A percentile compares a stretch with the other conserved stretches of the same genome.
Conservation (phyloP, 352 stramenopile genomes). For the Thraustotheca clavata region DNA sequence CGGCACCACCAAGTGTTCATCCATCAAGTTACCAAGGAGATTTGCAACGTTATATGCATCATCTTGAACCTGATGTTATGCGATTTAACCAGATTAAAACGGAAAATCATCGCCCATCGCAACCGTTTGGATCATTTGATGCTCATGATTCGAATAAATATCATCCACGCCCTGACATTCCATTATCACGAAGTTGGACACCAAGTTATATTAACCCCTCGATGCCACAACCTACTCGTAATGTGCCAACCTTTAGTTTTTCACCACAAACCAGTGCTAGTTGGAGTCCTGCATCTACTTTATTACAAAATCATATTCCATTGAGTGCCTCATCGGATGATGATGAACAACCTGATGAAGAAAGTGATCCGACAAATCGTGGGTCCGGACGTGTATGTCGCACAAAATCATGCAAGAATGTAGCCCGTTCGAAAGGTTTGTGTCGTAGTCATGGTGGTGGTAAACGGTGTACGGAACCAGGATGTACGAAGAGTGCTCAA, state of each 20-base stretch:
- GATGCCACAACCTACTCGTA: background rate
- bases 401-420: slow-evolving; percentile 80
- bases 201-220: background rate
- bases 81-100: slow-evolving; percentile 16
- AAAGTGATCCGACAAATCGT: slow-evolving; percentile 12
- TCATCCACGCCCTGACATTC: background rate
- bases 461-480: slow-evolving; percentile 72
- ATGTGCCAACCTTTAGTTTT: slow-evolving; percentile 4
- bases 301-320: background rate
- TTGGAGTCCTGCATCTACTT: slow-evolving; percentile 11
- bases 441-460: slow-evolving; percentile 68
- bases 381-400: slow-evolving; percentile 65
- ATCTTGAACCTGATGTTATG: slow-evolving; percentile 7
- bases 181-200: slow-evolving; percentile 13
- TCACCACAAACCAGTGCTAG: slow-evolving; percentile 4
- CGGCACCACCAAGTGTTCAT: background rate
- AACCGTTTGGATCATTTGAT: background rate
- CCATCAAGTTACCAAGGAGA: background rate
- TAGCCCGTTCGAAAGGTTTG: slow-evolving; percentile 63
- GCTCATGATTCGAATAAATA: background rate
- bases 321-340: slow-evolving; percentile 2
- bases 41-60: background rate
- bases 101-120: background rate
- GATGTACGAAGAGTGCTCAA: slow-evolving; percentile 83
- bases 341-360: slow-evolving; percentile 18